Conservation (phyloP, 169 alveolate genomes). For the Babesia ovata region DNA sequence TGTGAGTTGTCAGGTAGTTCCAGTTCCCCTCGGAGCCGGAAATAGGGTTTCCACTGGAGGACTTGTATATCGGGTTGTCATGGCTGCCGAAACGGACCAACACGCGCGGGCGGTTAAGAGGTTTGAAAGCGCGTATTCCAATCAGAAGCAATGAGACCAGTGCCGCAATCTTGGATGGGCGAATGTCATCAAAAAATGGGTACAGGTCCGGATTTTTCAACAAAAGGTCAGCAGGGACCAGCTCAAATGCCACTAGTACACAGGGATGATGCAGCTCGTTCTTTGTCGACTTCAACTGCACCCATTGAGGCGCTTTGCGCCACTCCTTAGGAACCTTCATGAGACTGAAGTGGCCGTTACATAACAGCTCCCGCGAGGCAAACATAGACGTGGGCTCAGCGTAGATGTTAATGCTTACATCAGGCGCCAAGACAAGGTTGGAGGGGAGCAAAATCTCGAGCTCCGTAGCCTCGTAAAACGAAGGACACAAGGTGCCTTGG, state of each 20-base stretch:
- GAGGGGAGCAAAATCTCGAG: conserved; percentile 83
- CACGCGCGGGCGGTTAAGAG: conserved; percentile 81
- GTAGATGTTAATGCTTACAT: conserved; percentile 79
- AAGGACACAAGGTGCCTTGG: conserved; percentile 82
- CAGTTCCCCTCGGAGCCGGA: conserved; percentile 75
- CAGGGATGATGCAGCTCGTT: conserved; percentile 81
- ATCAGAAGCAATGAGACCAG: conserved; percentile 80
- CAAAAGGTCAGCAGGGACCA: conserved; percentile 77
- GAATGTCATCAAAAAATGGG: conserved; percentile 87
- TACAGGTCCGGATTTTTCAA: conserved; percentile 63
- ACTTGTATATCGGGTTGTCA: conserved; percentile 66
- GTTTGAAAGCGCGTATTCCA: conserved; percentile 84
- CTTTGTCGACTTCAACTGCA: conserved; percentile 77
- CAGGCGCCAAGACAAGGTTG: conserved; percentile 85
- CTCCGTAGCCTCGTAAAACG: conserved; percentile 87
- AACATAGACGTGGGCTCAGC: conserved; percentile 72
- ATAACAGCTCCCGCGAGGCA: conserved; percentile 65
- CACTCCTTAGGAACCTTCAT: conserved; percentile 86
- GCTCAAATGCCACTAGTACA: conserved; percentile 84
- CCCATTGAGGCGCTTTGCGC: conserved; percentile 88
- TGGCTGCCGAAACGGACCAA: conserved; percentile 80
- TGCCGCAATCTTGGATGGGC: conserved; percentile 82
- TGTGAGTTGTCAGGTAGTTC: conserved; percentile 72
- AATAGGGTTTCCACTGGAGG: conserved; percentile 43
- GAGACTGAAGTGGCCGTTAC: conserved; percentile 75